These are phyloP conservation scores for Diaporthe nobilis DNA, from an alignment of 2,329 filamentous ascomycete genomes.

Conservation along the genomic window DNA sequence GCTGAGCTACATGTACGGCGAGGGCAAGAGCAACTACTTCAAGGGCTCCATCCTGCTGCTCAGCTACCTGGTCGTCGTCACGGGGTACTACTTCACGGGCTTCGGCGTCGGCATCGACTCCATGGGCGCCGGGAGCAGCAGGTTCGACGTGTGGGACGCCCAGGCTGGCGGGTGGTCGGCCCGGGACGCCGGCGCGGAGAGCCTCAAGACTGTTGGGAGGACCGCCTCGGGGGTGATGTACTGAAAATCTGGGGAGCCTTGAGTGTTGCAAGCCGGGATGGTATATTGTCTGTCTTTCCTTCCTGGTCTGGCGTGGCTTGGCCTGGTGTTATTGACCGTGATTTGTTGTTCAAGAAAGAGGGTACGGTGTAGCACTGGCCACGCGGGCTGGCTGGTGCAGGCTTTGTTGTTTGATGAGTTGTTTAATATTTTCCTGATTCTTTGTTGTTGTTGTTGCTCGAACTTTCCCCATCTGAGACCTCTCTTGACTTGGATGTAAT, in stretches of 20 bases:
- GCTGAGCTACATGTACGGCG: slow-evolving; percentile 96
- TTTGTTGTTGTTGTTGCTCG: background rate
- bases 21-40: slow-evolving; percentile 99
- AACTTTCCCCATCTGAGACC: background rate
- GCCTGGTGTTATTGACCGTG: too few species aligned
- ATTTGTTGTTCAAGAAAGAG: background rate
- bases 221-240: slow-evolving; percentile 56
- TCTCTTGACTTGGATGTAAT: background rate
- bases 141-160: slow-evolving; percentile 68
- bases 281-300: background rate
- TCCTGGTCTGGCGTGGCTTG: background rate
- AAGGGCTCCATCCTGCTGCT: slow-evolving; percentile 96
- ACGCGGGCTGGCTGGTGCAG: background rate
- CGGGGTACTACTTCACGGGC: slow-evolving; percentile 90
- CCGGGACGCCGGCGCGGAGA: slow-evolving; percentile 49
- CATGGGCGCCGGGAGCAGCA: slow-evolving; percentile 51
- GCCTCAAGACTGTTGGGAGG: slow-evolving; percentile 67
- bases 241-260: slow-evolving; percentile 36
- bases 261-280: background rate
- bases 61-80: slow-evolving; percentile 91
- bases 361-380: background rate
- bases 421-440: slow-evolving; percentile 13
- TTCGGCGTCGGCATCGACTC: slow-evolving; percentile 48
- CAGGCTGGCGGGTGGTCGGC: slow-evolving; percentile 66
- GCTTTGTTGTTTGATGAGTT: slow-evolving; percentile 1